Conservation (phyloP, 2,329 filamentous ascomycete genomes). For the Penicillium decumbens region DNA sequence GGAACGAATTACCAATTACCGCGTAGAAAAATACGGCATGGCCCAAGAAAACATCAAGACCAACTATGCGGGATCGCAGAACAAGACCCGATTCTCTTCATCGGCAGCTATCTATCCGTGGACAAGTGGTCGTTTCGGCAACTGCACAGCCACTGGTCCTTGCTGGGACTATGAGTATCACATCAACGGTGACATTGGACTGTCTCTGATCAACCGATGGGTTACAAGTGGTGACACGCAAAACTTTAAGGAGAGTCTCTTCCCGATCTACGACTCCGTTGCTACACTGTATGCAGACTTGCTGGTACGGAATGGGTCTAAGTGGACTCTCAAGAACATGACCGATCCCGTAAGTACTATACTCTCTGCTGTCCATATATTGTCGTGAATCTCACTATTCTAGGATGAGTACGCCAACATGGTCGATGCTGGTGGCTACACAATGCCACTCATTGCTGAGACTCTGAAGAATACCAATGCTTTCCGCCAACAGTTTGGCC, state of each 20-base stretch:
- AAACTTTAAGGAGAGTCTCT: conserved; percentile 53
- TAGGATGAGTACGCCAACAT: conserved; percentile 65
- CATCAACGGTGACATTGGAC: conserved; percentile 64
- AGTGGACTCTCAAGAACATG: conserved; percentile 56
- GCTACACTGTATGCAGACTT: conserved; percentile 59
- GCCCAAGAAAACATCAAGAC: conserved; percentile 57
- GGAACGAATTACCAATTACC: conserved; percentile 61
- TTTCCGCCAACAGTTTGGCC: conserved; percentile 54
- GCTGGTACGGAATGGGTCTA: conserved; percentile 56
- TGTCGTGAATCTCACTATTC: neutral
- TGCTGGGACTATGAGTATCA: conserved; percentile 72
- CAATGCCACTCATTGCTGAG: conserved; percentile 57
- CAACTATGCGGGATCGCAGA: conserved; percentile 56
- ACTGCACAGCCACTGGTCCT: conserved; percentile 60
- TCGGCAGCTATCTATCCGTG: conserved; percentile 62
- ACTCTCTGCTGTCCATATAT: neutral
- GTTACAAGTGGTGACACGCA: conserved; percentile 55
- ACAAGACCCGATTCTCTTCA: conserved; percentile 53
- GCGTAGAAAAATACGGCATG: conserved; percentile 55
- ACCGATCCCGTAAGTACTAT: conserved; percentile 61
- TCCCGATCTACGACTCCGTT: conserved; percentile 61
- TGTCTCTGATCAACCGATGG: conserved; percentile 59
- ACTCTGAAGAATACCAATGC: conserved; percentile 54
- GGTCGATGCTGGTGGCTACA: conserved; percentile 64
- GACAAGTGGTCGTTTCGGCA: conserved; percentile 63